Base-by-base conservation (phyloP, 2,329 filamentous ascomycete species). In the Pyrenophora teres region DNA sequence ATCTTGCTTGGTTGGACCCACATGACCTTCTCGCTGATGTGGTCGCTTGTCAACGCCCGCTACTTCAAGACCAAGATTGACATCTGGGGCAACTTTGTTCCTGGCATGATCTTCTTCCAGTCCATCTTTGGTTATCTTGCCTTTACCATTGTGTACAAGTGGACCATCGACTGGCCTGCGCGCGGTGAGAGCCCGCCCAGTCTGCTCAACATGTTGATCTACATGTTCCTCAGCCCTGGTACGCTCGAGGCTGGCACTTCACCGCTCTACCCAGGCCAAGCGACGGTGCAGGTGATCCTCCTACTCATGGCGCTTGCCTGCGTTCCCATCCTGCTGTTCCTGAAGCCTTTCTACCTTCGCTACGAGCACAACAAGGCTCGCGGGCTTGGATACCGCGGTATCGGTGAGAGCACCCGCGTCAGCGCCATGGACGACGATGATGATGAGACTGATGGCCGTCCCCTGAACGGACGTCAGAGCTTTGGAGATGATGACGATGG, bases 21-120 rank as follows among this genome's bases (percentile, higher is more conserved):
- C 79, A 99, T 99, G 94, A 99, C 94, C 3, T 99, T 96, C 78
- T 97, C 94, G 15, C 85, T 99, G 39, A 92, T 89, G 79, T 87
- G 96, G 70, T 88, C 94, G 19, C 94, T 89, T 69, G 84, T 96
- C 81, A 99, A 99, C 71, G 93, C 92, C 42, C 87, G 87, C 50
- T 91, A 97, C 76, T 99, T 97, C 82, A 93, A 92, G 80, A 90
- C 87, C 59, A 90, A 90, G 40, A 90, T 97, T 63, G 95, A 99
- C 68, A 92, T 99, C 64, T 96, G 90, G 86, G 94, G 91, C 62
- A 97, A 97, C 77, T 99, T 99, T 70, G 78, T 99, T 40, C 94
- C 94, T 6, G 93, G 94, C 45, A 96, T 99, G 93, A 92, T 99
- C 68, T 99, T 99, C 80, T 97, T 99, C 85, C 95, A 99, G 79